Conservation (phyloP, 345 rosid genomes). For the Camelina hispida region DNA sequence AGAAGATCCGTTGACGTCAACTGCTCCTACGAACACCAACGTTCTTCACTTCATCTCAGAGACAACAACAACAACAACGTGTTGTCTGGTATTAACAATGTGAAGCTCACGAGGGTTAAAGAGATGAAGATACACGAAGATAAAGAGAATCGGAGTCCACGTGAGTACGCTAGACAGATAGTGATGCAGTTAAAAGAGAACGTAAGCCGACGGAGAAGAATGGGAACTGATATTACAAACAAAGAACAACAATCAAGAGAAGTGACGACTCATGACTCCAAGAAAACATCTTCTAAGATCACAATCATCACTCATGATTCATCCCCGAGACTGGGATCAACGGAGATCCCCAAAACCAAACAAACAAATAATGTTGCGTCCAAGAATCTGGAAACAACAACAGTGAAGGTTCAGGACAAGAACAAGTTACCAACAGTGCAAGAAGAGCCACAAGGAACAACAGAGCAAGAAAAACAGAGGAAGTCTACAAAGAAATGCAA, state of each 20-base stretch:
- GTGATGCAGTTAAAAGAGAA: constrained; percentile 80
- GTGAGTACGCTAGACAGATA: constrained; percentile 72
- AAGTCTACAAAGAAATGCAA: constrained; percentile 47
- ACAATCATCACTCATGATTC: constrained; percentile 41
- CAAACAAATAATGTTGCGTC: constrained; percentile 26
- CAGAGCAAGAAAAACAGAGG: constrained; percentile 35
- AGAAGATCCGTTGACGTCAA: constrained; percentile 74
- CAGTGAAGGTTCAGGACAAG: constrained; percentile 34
- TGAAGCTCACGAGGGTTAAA: constrained; percentile 53
- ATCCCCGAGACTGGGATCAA: constrained; percentile 59
- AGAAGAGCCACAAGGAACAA: constrained; percentile 28
- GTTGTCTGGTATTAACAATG: constrained; percentile 24
- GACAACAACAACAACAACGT: constrained; percentile 51
- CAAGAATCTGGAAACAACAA: constrained; percentile 25
- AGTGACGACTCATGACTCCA: constrained; percentile 54
- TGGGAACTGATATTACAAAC: constrained; percentile 85
- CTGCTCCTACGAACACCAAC: constrained; percentile 52
- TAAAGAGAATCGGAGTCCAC: constrained; percentile 66
- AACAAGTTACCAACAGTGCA: constrained; percentile 35
- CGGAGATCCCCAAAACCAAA: constrained; percentile 49
- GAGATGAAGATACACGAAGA: constrained; percentile 58
- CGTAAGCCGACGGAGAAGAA: constrained; percentile 55
- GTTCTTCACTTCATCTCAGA: constrained; percentile 75
- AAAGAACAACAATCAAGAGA: constrained; percentile 53
- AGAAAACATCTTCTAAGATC: constrained; percentile 54